These are phyloP conservation scores for Pichia kluyveri DNA, from an alignment of 805 yeast species.

Conservation along the genomic window DNA sequence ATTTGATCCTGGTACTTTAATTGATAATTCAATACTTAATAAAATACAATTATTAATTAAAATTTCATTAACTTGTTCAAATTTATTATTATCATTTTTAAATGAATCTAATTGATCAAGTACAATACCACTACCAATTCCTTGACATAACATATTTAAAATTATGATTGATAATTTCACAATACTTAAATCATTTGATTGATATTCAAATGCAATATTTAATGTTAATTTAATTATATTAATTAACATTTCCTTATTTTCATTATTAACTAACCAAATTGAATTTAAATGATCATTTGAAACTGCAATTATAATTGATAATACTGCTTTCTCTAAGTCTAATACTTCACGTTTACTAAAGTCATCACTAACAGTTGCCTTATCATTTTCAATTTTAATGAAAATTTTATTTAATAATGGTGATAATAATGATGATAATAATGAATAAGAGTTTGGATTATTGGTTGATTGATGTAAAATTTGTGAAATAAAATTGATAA, in stretches of 20 bases:
- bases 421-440: slow-evolving; percentile 62
- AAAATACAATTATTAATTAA: slow-evolving; percentile 61
- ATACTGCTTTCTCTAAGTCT: slow-evolving; percentile 58
- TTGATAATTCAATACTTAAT: slow-evolving; percentile 71
- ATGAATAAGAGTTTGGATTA: slow-evolving; percentile 56
- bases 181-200: slow-evolving; percentile 51
- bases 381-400: slow-evolving; percentile 22
- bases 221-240: slow-evolving; percentile 54
- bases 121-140: slow-evolving; percentile 63
- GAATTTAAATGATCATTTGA: slow-evolving; percentile 74
- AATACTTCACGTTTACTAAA: slow-evolving; percentile 45
- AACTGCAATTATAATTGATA: slow-evolving; percentile 59
- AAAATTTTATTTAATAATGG: slow-evolving; percentile 68
- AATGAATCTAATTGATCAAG: slow-evolving; percentile 49
- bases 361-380: slow-evolving; percentile 22
- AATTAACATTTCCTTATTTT: slow-evolving; percentile 54
- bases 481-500: slow-evolving; percentile 81
- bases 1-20: slow-evolving; percentile 42
- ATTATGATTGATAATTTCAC: slow-evolving; percentile 65
- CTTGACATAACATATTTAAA: slow-evolving; percentile 50
- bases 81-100: slow-evolving; percentile 34
- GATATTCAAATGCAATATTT: slow-evolving; percentile 46
- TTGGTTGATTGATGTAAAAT: slow-evolving; percentile 58
- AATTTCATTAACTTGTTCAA: slow-evolving; percentile 63
- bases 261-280: slow-evolving; percentile 52